Base-by-base conservation (phyloP, 768 basidiomycete species). In the Auriscalpium microsporum region DNA sequence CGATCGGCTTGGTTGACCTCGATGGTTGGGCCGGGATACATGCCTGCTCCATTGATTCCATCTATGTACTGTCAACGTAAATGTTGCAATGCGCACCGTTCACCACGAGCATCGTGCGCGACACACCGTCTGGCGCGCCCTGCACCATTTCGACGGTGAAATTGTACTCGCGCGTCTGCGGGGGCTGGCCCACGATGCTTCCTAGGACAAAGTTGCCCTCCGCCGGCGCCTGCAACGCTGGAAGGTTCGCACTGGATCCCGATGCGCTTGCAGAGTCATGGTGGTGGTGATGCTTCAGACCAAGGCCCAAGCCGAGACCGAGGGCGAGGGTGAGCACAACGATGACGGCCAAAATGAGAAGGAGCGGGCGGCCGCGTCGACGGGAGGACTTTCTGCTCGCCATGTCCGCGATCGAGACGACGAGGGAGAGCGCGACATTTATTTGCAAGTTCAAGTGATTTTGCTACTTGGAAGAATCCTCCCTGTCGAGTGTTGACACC, bases 51-150 rank as follows among this genome's bases (percentile, higher is more conserved):
- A 47, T 3, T 45, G 10, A 21, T 17, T 45, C 23, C 23, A 56
- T 14, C 23, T 14, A n/a, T n/a, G n/a, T 36, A 17, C 28, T 28
- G 11, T 53, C 33, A 37, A 10, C 28, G n/a, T 7, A 2, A 42
- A 21, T n/a, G 28, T 13, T 28, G 23, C 34, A n/a, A 4, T 42
- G 13, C 63, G 36, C 54, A 68, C 77, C 73, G 34, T 79, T 79
- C 28, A 79, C 76, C 48, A 77, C 77, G 4, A 78, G 64, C 74
- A 78, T 75, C 1, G 63, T 62, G 45, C 72, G 69, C 46, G 70
- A 60, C 36, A 72, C 65, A 44, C 73, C 77, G 57, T 78, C 75
- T 1, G 74, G 75, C 1, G 75, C 65, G 2, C 73, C 72, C 3
- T 56, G 56, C n/a, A 70, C 63, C 56, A 72, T 63, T 11, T 69